phyloP scores from a whole-genome alignment of 306 rosid genomes.

The Gastrolobium bilobum region DNA sequence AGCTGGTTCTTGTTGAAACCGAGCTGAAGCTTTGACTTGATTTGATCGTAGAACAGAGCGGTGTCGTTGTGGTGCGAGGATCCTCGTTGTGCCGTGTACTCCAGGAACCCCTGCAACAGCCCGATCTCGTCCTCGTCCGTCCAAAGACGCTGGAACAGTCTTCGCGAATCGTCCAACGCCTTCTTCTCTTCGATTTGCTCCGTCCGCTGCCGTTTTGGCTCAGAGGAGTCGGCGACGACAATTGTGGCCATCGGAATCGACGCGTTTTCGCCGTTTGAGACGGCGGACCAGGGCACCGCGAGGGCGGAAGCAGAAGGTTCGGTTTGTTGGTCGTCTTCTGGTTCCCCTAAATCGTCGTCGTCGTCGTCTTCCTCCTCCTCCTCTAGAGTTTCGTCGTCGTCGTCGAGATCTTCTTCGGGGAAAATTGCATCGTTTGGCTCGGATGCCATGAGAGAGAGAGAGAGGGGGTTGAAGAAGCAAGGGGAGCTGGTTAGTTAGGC shows the following conservation, averaged over 20 bases:
- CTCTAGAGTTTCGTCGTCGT: constrained; percentile 58
- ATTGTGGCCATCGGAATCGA: constrained; percentile 8
- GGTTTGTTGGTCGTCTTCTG: constrained; percentile 43
- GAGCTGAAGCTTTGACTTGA: constrained; percentile 59
- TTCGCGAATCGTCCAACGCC: constrained; percentile 55
- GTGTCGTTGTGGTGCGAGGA: constrained; percentile 45
- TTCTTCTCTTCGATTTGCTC: constrained; percentile 55
- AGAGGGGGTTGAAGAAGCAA: too few species aligned
- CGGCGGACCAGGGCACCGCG: constrained; percentile 37
- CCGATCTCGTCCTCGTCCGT: constrained; percentile 70
- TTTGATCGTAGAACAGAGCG: constrained; percentile 55
- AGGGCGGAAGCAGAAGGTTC: constrained; percentile 51
- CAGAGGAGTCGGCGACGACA: constrained; percentile 4
- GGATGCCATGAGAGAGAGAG: constrained; percentile 53
- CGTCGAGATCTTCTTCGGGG: constrained; percentile 63
- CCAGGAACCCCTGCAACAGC: constrained; percentile 65
- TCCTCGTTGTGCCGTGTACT: constrained; percentile 54
- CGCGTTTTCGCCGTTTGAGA: neutral
- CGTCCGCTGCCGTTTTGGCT: constrained; percentile 52
- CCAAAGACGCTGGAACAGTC: constrained; percentile 63
- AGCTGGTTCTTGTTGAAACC: constrained; percentile 63
- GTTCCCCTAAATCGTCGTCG: constrained; percentile 51
- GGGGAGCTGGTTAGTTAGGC: neutral
- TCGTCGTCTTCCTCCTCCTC: constrained; percentile 58
- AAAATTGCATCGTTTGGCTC: constrained; percentile 64